Base-by-base conservation (phyloP, 495 filamentous ascomycete species). In the Hypoxylon lienhwacheense region DNA sequence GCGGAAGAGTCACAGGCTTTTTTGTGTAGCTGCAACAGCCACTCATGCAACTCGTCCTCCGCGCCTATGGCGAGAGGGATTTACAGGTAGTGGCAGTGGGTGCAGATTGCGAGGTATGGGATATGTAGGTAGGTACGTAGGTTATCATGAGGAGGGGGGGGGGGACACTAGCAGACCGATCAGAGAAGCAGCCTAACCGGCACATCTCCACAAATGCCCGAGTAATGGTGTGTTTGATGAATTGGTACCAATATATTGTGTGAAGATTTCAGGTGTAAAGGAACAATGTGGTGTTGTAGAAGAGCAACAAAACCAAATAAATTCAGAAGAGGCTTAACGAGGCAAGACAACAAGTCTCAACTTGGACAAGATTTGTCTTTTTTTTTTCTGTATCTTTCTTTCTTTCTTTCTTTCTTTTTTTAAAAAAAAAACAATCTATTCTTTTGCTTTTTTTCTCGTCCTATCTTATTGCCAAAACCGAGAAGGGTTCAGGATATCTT, bases 1-100 rank as follows among this genome's bases (percentile, higher is more conserved):
- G 37, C 58, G 58, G 48, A 60, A 57, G 49, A 49, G 55, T 49
- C 46, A 59, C 40, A 58, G 50, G 47, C 15, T 7, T 53, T 52
- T n/a, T 59, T 59, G 49, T 59, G 59, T 66, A 60, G 48, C 55
- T 55, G 44, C 63, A 50, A 62, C 63, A 60, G 51, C 63, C 61
- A 63, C 55, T 51, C 59, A 66, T 66, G 59, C 55, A 61, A 33
- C 35, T 47, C 35, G 44, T 60, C 49, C n/a, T 55, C 52, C 29
- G 58, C 52, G 58, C 51, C 51, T 61, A 61, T 52, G 32, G 34
- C 33, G 29, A 50, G 42, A 51, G 47, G 46, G 51, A 55, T 61
- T 46, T 61, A 61, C 47, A 55, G 52, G 58, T 42, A 47, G 52
- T 52, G 52, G 41, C 32, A 60, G 49, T 24, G 47, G 45, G 42